A percentile compares a stretch with the other conserved stretches of the same genome.
Evolutionary conservation across 768 basidiomycete genomes (phyloP).

Genomic region (Brasilioporus rufonigricans): DNA sequence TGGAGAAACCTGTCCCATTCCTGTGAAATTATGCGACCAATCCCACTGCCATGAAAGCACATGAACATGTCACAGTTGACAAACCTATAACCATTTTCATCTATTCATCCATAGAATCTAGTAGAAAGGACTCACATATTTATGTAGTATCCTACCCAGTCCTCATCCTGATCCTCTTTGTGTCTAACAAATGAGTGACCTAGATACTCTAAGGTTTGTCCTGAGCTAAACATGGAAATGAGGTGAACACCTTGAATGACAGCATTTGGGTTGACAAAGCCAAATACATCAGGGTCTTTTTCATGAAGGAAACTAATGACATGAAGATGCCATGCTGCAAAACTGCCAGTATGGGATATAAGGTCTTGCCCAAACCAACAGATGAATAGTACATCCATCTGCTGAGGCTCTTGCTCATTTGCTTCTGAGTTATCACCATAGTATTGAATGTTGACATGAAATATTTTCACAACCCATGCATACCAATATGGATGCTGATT

Average conservation of each 20-base stretch:
- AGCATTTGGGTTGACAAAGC: neutral
- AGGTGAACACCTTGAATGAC: neutral
- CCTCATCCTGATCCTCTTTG: neutral
- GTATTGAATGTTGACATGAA: neutral
- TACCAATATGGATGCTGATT: neutral
- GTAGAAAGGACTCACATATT: neutral
- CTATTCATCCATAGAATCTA: too few species aligned
- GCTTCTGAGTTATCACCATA: neutral
- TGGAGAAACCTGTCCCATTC: neutral
- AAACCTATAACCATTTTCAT: neutral
- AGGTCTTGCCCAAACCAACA: neutral
- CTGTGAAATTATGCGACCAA: neutral
- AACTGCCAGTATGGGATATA: neutral
- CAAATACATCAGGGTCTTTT: neutral
- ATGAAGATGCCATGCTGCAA: neutral
- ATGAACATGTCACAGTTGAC: neutral
- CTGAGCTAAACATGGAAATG: neutral
- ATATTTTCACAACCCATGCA: neutral
- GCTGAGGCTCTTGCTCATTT: neutral
- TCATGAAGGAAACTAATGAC: neutral
- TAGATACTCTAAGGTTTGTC: neutral
- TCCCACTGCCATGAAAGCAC: neutral
- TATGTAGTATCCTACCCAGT: neutral
- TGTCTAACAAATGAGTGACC: neutral
- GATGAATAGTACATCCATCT: neutral